Percentiles rank a stretch among this genome's conserved stretches.
These are phyloP conservation scores for Coemansia sp. DNA, from an alignment of 192 early-diverging fungal species.

Conservation along the genomic window DNA sequence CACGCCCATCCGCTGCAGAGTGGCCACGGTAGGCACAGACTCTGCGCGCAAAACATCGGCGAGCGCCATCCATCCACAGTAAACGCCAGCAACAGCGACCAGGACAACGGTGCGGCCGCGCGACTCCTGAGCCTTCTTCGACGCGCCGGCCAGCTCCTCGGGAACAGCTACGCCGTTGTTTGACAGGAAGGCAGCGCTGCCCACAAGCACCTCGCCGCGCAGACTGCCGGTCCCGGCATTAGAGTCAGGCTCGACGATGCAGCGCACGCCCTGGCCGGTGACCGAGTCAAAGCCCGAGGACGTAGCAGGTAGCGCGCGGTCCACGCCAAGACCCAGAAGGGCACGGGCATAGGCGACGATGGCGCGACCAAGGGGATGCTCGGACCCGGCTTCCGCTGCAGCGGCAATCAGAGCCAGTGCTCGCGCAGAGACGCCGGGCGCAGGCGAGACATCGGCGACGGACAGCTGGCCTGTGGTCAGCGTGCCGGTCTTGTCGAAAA, in stretches of 20 bases:
- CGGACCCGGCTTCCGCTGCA: constrained; percentile 75
- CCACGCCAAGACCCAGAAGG: constrained; percentile 34
- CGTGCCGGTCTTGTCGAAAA: constrained; percentile 99
- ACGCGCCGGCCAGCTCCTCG: constrained; percentile 4
- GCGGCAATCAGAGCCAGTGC: constrained; percentile 65
- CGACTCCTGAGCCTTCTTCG: constrained; percentile 57
- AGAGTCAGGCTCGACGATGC: constrained; percentile 51
- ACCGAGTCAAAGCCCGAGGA: constrained; percentile 63
- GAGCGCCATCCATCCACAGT: constrained; percentile 72
- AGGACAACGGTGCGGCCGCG: constrained; percentile 77
- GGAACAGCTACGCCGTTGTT: constrained; percentile 52
- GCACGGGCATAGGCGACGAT: constrained; percentile 61
- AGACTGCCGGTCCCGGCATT: constrained; percentile 8
- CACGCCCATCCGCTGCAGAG: constrained; percentile 71
- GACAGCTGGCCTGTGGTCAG: constrained; percentile 74
- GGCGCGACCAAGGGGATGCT: constrained; percentile 89
- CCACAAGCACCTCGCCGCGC: constrained; percentile 60
- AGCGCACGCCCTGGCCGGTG: constrained; percentile 68
- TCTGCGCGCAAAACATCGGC: constrained; percentile 83
- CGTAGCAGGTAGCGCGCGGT: constrained; percentile 38
- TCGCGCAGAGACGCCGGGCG: constrained; percentile 42
- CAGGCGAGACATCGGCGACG: constrained; percentile 54
- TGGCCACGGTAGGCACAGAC: constrained; percentile 63
- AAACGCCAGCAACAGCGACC: constrained; percentile 61
- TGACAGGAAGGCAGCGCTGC: constrained; percentile 67